Base-by-base conservation (phyloP, 192 early-diverging fungal genomes). In the Umbelopsis ramanniana region DNA sequence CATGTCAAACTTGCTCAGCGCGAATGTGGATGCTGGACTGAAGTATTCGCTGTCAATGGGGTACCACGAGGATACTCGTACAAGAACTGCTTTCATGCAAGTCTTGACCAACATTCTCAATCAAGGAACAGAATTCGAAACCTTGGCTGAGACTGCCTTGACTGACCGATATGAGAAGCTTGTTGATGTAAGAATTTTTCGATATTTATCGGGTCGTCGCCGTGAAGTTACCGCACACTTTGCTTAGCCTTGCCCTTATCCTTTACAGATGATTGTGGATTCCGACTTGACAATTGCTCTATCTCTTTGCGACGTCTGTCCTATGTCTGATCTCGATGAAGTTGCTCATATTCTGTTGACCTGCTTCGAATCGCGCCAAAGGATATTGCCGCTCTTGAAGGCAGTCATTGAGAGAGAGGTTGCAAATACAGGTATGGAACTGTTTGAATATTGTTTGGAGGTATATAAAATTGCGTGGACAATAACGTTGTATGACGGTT, bases 41-140 rank as follows among this genome's bases (percentile, higher is more conserved):
- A 90, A 94, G 81, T 94, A 90, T 78, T 95, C 94, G 52, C 77
- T 99, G 24, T 87, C 93, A 0, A 92, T 96, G 85, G 93, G 90
- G 15, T 98, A 97, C 71, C 92, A 97, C 76, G 95, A 95, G 77
- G 95, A 98, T 78, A 86, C 89, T 17, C 89, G 91, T 72, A 94
- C 92, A 63, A 87, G 97, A 21, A 91, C 93, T 0, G 88, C 95
- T 24, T 99, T 98, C 73, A 95, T 95, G 78, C 89, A 95, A 57
- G 95, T 99, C 37, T 81, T 99, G 47, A 96, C 95, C 26, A 94
- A 97, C 68, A 90, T 98, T 54, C 79, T 99, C 52, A 91, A 94
- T 68, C 82, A 90, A 78, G 97, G 94, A n/a, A 90, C 89, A n/a
- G 92, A 94, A 69, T 92, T 92, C 73, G 92, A 90, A 40, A 91